These are phyloP conservation scores for Skeletonema costatum DNA, from an alignment of 108 stramenopile genomes.

Conservation along the genomic window DNA sequence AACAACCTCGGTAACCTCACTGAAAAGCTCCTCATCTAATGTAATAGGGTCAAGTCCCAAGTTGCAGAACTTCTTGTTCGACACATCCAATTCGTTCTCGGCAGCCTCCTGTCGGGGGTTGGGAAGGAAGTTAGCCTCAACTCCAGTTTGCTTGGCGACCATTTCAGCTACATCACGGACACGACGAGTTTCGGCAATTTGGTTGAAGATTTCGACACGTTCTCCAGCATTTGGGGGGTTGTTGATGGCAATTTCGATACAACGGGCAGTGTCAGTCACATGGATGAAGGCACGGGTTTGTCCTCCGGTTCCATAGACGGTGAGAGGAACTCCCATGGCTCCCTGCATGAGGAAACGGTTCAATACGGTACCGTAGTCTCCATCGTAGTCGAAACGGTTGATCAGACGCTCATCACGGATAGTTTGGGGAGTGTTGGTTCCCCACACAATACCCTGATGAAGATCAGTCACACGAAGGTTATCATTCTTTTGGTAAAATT, in stretches of 20 bases:
- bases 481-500: constrained; percentile 99
- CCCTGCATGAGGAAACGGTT: constrained; percentile 99
- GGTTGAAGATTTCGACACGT: constrained; percentile 96
- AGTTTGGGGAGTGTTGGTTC: constrained; percentile 98
- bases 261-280: constrained; percentile 94
- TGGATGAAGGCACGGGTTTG: constrained; percentile 99
- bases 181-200: constrained; percentile 96
- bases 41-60: constrained; percentile 93
- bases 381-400: constrained; percentile 99
- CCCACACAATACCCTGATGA: constrained; percentile 99
- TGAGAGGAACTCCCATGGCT: constrained; percentile 95
- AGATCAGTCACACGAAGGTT: constrained; percentile 94
- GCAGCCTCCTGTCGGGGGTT: constrained; percentile 98
- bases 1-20: constrained; percentile 94
- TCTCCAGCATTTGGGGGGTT: constrained; percentile 94
- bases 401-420: constrained; percentile 91
- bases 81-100: constrained; percentile 98
- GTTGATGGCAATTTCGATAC: constrained; percentile 96
- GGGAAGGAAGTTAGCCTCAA: constrained; percentile 90
- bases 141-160: constrained; percentile 91
- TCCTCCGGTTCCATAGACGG: constrained; percentile 98
- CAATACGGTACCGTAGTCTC: constrained; percentile 98
- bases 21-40: constrained; percentile 88
- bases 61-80: constrained; percentile 94
- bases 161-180: constrained; percentile 95